Evolutionary conservation across 2,329 filamentous ascomycete genomes (phyloP), one percentile per base, ranked within the genome.

Genomic region (Trichophyton verrucosum): DNA sequence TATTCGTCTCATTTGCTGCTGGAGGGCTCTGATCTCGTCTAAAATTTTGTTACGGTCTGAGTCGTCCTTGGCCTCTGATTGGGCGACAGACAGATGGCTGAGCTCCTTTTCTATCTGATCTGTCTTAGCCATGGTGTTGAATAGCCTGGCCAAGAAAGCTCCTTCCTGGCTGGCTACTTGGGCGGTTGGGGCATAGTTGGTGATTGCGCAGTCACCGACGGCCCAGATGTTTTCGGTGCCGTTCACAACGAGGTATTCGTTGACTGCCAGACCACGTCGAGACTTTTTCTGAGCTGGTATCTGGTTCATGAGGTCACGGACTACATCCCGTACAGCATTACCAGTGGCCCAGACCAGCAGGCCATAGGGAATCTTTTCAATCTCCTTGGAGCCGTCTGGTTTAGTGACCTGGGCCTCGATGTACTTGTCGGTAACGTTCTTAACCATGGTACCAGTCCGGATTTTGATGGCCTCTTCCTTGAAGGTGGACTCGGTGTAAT

Each of bases 111-210:
- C 91, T 65, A 96, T 85, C 58, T 81, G 79, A 70, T 95, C 87
- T 1, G 90, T 95, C 83, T 91, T 95, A 73, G 91, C 94, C 89
- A 97, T 96, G 76, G 94, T 95, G 82, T 99, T 99, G 82, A 99
- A 96, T 63, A 99, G 85, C 65, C 89, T 86, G 46, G 91, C 94
- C 42, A 99, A 83, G 84, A 97, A 99, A 71, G 84, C 86, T 71
- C 94, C 94, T 78, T 99, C 94, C 78, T 99, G 94, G 8, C 88
- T 84, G 61, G 94, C 94, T 55, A 99, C 94, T 80, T 99, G 94
- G 33, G 94, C 94, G 7, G 94, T 99, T 40, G 94, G 94, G 33
- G 94, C 94, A 73, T 99, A 99, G 74, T 95, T 95, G 67, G 94
- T 94, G 57, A 97, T 88, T 60, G 92, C 92, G 74, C 94, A 99